Conservation (phyloP, 2,329 filamentous ascomycete species). For the Bipolaris gigantea region DNA sequence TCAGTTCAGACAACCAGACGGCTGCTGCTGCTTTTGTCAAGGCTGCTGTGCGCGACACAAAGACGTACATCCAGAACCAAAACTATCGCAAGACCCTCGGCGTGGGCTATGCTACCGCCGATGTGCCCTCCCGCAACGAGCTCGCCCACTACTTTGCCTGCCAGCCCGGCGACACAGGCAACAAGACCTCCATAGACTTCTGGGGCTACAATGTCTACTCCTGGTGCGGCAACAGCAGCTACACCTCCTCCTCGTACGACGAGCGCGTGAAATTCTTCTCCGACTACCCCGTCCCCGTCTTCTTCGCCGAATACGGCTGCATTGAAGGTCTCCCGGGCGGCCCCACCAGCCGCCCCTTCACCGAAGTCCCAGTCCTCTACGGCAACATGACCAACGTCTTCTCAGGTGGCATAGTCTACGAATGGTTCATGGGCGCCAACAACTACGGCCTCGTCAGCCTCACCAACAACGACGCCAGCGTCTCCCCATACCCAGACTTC, state of each 20-base stretch:
- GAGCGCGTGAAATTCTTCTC: conserved; percentile 82
- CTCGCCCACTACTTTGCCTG: conserved; percentile 96
- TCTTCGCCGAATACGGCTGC: conserved; percentile 99
- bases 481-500: conserved; percentile 71
- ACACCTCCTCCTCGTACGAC: conserved; percentile 74
- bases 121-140: conserved; percentile 79
- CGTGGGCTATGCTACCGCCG: conserved; percentile 94
- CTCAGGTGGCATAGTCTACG: conserved; percentile 96
- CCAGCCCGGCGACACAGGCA: conserved; percentile 53
- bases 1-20: conserved; percentile 85
- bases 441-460: conserved; percentile 80
- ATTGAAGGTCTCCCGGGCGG: conserved; percentile 55
- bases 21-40: conserved; percentile 91
- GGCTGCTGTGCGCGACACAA: conserved; percentile 93
- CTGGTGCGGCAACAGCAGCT: conserved; percentile 88
- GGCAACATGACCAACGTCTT: conserved; percentile 84
- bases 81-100: conserved; percentile 71
- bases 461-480: conserved; percentile 58
- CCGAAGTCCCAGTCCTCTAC: conserved; percentile 82
- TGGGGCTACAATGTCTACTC: conserved; percentile 99
- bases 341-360: conserved; percentile 70
- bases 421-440: conserved; percentile 92
- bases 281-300: conserved; percentile 88
- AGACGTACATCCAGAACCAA: conserved; percentile 82
- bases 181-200: conserved; percentile 76